Conservation (phyloP, 495 filamentous ascomycete species). For the Xanthoparmelia taractica region DNA sequence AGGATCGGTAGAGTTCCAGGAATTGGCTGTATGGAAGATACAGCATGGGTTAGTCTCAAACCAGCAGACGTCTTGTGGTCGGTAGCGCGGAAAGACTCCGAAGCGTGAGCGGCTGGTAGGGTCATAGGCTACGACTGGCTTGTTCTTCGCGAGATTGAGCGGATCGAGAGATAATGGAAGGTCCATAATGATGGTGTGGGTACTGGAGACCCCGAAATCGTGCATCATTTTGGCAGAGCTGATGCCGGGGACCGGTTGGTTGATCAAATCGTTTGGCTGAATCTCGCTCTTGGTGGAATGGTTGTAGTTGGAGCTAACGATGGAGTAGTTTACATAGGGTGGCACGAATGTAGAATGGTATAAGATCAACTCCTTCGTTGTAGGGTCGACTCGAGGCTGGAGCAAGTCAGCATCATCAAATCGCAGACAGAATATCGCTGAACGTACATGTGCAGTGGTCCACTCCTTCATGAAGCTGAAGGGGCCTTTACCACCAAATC, state of each 20-base stretch:
- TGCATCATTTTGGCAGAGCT: slow-evolving; percentile 62
- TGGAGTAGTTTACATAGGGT: slow-evolving; percentile 59
- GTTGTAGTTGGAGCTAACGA: slow-evolving; percentile 37
- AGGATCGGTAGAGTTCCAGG: slow-evolving; percentile 43
- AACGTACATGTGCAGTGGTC: slow-evolving; percentile 51
- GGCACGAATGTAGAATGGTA: slow-evolving; percentile 53
- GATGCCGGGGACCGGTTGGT: slow-evolving; percentile 47
- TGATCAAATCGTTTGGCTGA: slow-evolving; percentile 29
- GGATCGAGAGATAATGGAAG: slow-evolving; percentile 57
- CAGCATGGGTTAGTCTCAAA: slow-evolving; percentile 56
- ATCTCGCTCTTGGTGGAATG: slow-evolving; percentile 11
- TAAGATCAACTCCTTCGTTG: slow-evolving; percentile 53
- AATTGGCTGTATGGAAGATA: slow-evolving; percentile 62
- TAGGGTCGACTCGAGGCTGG: slow-evolving; percentile 49
- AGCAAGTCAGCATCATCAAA: slow-evolving; percentile 4
- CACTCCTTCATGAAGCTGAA: slow-evolving; percentile 55
- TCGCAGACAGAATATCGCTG: neutral
- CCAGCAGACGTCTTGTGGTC: slow-evolving; percentile 49
- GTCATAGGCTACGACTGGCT: slow-evolving; percentile 50
- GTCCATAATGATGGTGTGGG: slow-evolving; percentile 58
- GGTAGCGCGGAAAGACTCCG: slow-evolving; percentile 54
- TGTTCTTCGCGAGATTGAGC: slow-evolving; percentile 44
- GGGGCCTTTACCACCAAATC: slow-evolving; percentile 45
- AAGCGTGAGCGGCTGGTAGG: slow-evolving; percentile 46
- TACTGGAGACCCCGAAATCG: slow-evolving; percentile 55